Conservation (phyloP, 2,329 filamentous ascomycete genomes). For the Aurifilum marmelostoma region DNA sequence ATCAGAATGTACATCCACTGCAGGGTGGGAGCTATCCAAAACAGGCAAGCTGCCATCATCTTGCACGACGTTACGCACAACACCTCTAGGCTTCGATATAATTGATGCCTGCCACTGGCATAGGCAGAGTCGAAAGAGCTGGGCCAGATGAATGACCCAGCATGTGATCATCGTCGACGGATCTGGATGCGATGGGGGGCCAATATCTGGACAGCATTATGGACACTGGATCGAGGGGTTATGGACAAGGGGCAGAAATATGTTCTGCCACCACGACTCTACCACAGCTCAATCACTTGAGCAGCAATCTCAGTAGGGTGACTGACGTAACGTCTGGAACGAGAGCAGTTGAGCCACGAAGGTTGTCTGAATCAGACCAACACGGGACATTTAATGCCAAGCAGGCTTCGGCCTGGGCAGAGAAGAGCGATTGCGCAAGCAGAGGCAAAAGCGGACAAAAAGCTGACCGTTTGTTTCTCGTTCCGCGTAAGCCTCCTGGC, state of each 20-base stretch:
- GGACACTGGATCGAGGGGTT: background rate
- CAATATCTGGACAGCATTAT: background rate
- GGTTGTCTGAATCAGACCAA: slow-evolving; percentile 2
- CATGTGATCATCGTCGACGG: background rate
- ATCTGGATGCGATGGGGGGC: background rate
- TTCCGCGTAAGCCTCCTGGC: background rate
- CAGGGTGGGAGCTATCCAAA: slow-evolving; percentile 22
- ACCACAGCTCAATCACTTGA: background rate
- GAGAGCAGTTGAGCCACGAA: background rate
- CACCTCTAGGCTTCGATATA: slow-evolving; percentile 20
- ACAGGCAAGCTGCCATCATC: slow-evolving; percentile 20
- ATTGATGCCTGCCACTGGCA: slow-evolving; percentile 11
- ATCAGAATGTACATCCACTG: background rate
- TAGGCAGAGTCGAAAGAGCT: slow-evolving; percentile 12
- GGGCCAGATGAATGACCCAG: slow-evolving; percentile 4
- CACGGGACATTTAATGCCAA: slow-evolving; percentile 19
- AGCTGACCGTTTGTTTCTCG: background rate
- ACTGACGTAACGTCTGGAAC: slow-evolving; percentile 5
- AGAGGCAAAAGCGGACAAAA: slow-evolving; percentile 19
- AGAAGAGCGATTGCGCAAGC: slow-evolving; percentile 27
- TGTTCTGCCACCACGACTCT: background rate
- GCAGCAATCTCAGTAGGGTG: background rate
- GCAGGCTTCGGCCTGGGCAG: slow-evolving; percentile 12
- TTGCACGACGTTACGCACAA: background rate
- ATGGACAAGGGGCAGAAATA: background rate